Evolutionary conservation across 106 monocot species (phyloP), one percentile per base, ranked within the genome.

Genomic region (Allium sativum): DNA sequence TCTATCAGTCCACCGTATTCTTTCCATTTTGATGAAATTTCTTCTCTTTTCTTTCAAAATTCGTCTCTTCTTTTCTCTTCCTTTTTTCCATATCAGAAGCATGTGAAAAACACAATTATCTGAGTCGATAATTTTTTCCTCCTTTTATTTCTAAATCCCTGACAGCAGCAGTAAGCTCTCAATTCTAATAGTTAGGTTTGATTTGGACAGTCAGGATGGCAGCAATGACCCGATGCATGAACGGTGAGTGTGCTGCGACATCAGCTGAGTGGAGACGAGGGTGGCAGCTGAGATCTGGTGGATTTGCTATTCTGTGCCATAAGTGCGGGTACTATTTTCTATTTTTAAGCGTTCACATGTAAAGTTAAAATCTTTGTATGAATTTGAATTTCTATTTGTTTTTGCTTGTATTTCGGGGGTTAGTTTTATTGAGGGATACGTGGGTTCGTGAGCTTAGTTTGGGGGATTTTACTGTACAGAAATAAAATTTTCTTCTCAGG

Each of bases 201-300:
- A 43, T 40, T 55, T 43, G 21, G 57, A 40, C 52, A 44, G 68
- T 8, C 42, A 10, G 43, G 57, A 73, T 77, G 88, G 76, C 69
- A 44, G 76, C 69, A 44, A 47, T 74, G 66, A 81, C 54, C 74
- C 52, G 82, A 12, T 93, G 93, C 69, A 80, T 89, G 82, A 93
- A 89, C 71, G 62, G 73, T 7, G 78, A 59, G 14, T 93, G 93
- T 43, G 76, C 66, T 50, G 67, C 63, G 46, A 44, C 75, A 58
- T 67, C 53, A 48, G 67, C 74, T 48, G 85, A 83, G 63, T 85
- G 88, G 93, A 77, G 69, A 77, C 82, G 68, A 58, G 93, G 93
- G 3, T 93, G 93, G 93, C 44, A 47, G 53, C 65, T 93, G 70
- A 65, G 85, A 89, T 88, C 89, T 53, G 93, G 93, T 11, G 82